These are phyloP conservation scores for Backusella mclennaniae DNA, from an alignment of 192 early-diverging fungal species.

Conservation along the genomic window DNA sequence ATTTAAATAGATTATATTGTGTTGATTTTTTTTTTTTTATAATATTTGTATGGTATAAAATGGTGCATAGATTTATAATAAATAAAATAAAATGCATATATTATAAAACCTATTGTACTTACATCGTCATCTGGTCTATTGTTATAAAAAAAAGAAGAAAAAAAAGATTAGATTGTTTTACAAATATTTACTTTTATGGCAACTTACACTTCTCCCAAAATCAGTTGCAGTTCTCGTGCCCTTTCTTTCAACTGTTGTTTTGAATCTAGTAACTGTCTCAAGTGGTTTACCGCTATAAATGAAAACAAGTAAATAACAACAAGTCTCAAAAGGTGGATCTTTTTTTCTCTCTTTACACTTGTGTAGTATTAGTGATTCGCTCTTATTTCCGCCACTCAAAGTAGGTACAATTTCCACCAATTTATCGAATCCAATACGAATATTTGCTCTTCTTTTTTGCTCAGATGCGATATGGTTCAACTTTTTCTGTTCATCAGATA, in stretches of 20 bases:
- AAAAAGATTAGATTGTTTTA: neutral
- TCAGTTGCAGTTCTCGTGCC: conserved; percentile 45
- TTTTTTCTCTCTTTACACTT: conserved; percentile 49
- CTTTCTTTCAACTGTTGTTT: conserved; percentile 49
- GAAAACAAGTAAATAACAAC: neutral
- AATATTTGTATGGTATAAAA: neutral
- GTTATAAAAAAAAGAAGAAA: neutral
- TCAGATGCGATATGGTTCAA: conserved; percentile 94
- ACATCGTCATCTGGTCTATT: conserved; percentile 22
- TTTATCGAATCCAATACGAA: conserved; percentile 85
- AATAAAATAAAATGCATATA: neutral
- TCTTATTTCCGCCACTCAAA: conserved; percentile 76
- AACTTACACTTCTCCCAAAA: conserved; percentile 47
- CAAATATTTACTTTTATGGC: neutral
- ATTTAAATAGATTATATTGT: neutral
- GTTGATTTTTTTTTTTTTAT: neutral
- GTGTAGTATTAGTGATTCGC: conserved; percentile 82
- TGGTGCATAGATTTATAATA: neutral
- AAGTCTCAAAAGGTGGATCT: neutral
- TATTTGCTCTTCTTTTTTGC: conserved; percentile 89
- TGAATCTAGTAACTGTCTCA: conserved; percentile 61
- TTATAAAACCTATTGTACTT: neutral
- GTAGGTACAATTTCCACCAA: conserved; percentile 84
- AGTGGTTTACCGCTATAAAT: conserved; percentile 65
- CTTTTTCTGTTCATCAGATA: conserved; percentile 87